Conservation (phyloP, 495 filamentous ascomycete genomes). For the Aspergillus baeticus region DNA sequence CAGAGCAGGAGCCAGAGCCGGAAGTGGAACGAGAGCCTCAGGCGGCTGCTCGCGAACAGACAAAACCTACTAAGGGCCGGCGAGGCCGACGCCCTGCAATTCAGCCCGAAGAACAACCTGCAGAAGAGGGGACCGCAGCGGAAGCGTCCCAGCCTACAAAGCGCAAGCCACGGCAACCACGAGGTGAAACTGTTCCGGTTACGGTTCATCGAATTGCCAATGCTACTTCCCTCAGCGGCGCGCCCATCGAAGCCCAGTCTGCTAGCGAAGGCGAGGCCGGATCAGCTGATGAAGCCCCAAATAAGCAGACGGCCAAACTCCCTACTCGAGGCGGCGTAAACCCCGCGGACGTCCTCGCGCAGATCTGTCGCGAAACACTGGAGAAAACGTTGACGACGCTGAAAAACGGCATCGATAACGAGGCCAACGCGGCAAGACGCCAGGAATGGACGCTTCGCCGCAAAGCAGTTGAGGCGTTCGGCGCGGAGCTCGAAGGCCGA, state of each 20-base stretch:
- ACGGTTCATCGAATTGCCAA: conserved; percentile 47
- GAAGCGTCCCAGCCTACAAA: conserved; percentile 15
- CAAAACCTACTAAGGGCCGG: conserved; percentile 17
- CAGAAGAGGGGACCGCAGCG: conserved; percentile 20
- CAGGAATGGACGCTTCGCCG: conserved; percentile 60
- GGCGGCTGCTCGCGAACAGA: conserved; percentile 8
- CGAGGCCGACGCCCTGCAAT: conserved; percentile 12
- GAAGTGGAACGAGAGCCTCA: conserved; percentile 6
- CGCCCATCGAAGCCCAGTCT: conserved; percentile 17
- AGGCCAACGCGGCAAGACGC: conserved; percentile 33
- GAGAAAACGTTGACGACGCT: conserved; percentile 48
- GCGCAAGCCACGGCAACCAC: conserved; percentile 31
- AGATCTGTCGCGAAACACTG: conserved; percentile 68
- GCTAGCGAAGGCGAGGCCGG: conserved; percentile 32
- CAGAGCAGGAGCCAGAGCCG: conserved; percentile 4
- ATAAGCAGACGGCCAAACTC: conserved; percentile 32
- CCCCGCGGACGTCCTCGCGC: conserved; percentile 64
- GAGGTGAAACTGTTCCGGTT: conserved; percentile 44
- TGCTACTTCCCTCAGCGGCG: conserved; percentile 26
- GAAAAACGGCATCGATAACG: conserved; percentile 37
- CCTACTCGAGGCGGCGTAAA: conserved; percentile 65
- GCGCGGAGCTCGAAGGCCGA: conserved; percentile 62
- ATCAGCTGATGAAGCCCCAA: conserved; percentile 34
- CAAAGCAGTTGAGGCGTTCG: conserved; percentile 66
- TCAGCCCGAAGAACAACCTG: conserved; percentile 18